phyloP scores from a whole-genome alignment of 441 rosid species.

The Breynia disticha region DNA sequence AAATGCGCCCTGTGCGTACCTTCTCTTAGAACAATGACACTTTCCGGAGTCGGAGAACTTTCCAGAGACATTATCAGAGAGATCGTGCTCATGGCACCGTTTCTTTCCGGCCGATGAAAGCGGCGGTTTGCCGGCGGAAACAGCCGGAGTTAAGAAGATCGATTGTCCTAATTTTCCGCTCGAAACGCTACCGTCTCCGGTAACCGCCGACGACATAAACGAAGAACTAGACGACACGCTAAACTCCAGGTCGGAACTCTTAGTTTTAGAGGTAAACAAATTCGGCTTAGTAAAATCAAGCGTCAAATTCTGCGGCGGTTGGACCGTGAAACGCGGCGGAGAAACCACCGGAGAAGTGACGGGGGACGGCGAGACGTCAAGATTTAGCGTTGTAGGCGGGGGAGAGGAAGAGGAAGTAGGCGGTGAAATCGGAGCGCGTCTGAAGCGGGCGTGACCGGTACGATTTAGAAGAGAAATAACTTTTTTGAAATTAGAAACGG shows the following conservation, averaged over 20 bases:
- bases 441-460: constrained; percentile 87
- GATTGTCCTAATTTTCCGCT: constrained; percentile 63
- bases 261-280: constrained; percentile 36
- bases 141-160: constrained; percentile 42
- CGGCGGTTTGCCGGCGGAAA: constrained; percentile 68
- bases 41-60: constrained; percentile 38
- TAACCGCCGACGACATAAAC: constrained; percentile 68
- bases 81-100: constrained; percentile 64
- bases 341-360: constrained; percentile 7
- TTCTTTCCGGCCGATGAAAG: constrained; percentile 51
- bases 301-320: constrained; percentile 46
- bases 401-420: constrained; percentile 23
- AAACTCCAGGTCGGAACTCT: constrained; percentile 47
- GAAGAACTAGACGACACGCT: constrained; percentile 76
- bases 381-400: not conserved
- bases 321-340: constrained; percentile 25
- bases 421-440: constrained; percentile 60
- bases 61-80: constrained; percentile 40
- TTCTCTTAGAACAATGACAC: constrained; percentile 86
- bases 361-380: not conserved
- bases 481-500: constrained; percentile 70
- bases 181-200: constrained; percentile 90
- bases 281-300: constrained; percentile 72
- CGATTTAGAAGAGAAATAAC: constrained; percentile 68
- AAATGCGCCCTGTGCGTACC: constrained; percentile 35